Conservation (phyloP, 352 stramenopile species). For the Phytopythium helicoides region DNA sequence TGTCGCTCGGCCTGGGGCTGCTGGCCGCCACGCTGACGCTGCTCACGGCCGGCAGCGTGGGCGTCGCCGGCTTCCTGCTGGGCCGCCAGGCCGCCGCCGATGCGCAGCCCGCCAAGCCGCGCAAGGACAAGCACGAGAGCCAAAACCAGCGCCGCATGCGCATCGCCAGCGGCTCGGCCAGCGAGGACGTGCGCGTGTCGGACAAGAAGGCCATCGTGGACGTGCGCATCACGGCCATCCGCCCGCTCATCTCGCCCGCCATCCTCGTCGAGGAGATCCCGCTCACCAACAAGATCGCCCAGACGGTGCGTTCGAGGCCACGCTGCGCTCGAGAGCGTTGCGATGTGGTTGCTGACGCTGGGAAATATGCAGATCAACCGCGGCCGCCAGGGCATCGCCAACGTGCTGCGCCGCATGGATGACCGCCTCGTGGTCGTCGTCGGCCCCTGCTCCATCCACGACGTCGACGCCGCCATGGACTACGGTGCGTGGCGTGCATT, state of each 20-base stretch:
- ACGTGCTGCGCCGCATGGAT: conserved; percentile 77
- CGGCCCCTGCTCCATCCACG: conserved; percentile 88
- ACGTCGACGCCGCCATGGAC: conserved; percentile 83
- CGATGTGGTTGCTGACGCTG: no score
- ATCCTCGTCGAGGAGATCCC: conserved; percentile 86
- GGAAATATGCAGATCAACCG: conserved; percentile 70
- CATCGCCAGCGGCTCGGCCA: conserved; percentile 61
- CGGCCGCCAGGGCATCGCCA: conserved; percentile 66
- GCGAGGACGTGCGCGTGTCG: conserved; percentile 80
- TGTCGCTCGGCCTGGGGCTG: conserved; percentile 65
- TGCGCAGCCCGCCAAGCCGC: conserved; percentile 11
- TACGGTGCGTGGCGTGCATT: conserved; percentile 41
- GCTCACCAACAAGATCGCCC: conserved; percentile 68
- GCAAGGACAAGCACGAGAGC: conserved; percentile 8
- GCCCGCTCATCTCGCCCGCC: conserved; percentile 82
- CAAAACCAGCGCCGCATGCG: conserved; percentile 38
- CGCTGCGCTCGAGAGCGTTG: no score
- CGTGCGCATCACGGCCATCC: conserved; percentile 84
- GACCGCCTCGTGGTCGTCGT: conserved; percentile 85
- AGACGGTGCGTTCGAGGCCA: conserved; percentile 43
- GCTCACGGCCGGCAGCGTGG: conserved; percentile 66
- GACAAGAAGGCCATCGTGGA: conserved; percentile 87
- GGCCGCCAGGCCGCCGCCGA: conserved; percentile 36
- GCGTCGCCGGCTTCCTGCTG: conserved; percentile 66
- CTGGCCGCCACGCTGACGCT: conserved; percentile 73